A percentile compares a stretch with the other conserved stretches of the same genome.
phyloP scores from a whole-genome alignment of 2,329 filamentous ascomycete genomes.

The Chrysoporthe deuterocubensis region DNA sequence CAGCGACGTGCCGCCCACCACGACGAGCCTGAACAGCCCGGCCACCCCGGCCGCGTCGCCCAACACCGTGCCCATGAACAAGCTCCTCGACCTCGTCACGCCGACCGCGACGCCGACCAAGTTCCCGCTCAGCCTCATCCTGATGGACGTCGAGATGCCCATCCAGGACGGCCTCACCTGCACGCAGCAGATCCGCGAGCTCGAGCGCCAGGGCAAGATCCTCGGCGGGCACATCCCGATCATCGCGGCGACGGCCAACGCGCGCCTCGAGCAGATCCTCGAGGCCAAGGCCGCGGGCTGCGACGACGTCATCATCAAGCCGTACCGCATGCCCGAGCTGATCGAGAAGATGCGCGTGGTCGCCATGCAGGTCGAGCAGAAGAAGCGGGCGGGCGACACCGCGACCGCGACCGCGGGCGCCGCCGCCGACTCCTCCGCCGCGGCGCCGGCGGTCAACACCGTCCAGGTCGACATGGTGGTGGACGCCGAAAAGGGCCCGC shows the following conservation, averaged over 20 bases:
- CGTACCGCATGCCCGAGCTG: slow-evolving; percentile 67
- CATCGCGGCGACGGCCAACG: slow-evolving; percentile 71
- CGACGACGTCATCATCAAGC: slow-evolving; percentile 73
- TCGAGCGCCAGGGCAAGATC: slow-evolving; percentile 60
- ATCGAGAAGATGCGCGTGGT: slow-evolving; percentile 62
- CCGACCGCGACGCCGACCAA: slow-evolving; percentile 18
- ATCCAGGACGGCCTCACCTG: slow-evolving; percentile 73
- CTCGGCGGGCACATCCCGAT: slow-evolving; percentile 60
- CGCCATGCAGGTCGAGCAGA: slow-evolving; percentile 37
- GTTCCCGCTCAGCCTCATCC: slow-evolving; percentile 60
- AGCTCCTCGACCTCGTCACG: slow-evolving; percentile 14
- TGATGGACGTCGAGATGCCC: slow-evolving; percentile 82
- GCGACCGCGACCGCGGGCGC: slow-evolving; percentile 2
- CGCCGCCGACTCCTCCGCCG: background rate
- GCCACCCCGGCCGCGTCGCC: slow-evolving; percentile 14
- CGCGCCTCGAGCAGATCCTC: slow-evolving; percentile 62
- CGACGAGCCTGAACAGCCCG: slow-evolving; percentile 1
- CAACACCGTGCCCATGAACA: background rate
- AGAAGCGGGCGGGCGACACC: slow-evolving; percentile 16
- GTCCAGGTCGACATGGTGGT: background rate
- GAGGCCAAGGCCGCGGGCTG: slow-evolving; percentile 56
- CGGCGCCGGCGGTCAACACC: background rate
- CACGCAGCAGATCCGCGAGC: slow-evolving; percentile 64
- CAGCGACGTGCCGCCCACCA: background rate
- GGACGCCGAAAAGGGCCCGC: background rate